Percentiles rank a stretch among this genome's conserved stretches.
Conservation (phyloP, 2,329 filamentous ascomycete genomes). For the Neodidymelliopsis sp. region DNA sequence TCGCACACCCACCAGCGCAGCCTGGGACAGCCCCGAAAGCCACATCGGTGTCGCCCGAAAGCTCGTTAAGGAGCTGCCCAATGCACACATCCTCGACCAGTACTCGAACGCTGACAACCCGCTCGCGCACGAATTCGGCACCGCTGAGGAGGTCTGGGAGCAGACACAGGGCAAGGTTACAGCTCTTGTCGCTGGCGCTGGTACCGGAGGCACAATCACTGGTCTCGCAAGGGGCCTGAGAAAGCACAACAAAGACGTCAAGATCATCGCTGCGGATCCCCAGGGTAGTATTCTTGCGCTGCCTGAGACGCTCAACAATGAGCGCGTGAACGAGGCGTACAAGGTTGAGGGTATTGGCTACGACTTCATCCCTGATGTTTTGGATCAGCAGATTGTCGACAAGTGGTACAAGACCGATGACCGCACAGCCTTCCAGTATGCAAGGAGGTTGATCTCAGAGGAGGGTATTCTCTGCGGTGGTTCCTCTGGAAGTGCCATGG, state of each 20-base stretch:
- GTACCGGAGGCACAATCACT: conserved; percentile 94
- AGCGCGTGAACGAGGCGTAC: conserved; percentile 82
- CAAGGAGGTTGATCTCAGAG: conserved; percentile 89
- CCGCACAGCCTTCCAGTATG: conserved; percentile 85
- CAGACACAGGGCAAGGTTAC: conserved; percentile 86
- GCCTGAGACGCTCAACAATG: conserved; percentile 79
- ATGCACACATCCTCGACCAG: conserved; percentile 96
- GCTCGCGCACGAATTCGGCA: conserved; percentile 89
- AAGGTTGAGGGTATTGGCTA: conserved; percentile 99
- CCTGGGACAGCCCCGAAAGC: conserved; percentile 92
- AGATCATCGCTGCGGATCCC: conserved; percentile 91
- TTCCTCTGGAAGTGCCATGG: conserved; percentile 90
- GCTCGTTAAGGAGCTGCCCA: conserved; percentile 93
- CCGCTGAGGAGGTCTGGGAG: conserved; percentile 93
- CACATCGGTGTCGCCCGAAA: conserved; percentile 94
- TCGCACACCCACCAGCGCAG: conserved; percentile 93
- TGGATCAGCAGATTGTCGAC: conserved; percentile 81
- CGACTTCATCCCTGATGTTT: conserved; percentile 95
- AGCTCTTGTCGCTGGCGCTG: conserved; percentile 87
- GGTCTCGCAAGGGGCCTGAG: conserved; percentile 83
- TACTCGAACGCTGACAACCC: conserved; percentile 94
- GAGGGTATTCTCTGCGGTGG: conserved; percentile 94
- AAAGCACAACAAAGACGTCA: conserved; percentile 86
- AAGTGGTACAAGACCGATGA: conserved; percentile 99
- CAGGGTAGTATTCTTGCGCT: conserved; percentile 89